Conservation (phyloP, 2,329 filamentous ascomycete species). For the Nectriaceae sp. region DNA sequence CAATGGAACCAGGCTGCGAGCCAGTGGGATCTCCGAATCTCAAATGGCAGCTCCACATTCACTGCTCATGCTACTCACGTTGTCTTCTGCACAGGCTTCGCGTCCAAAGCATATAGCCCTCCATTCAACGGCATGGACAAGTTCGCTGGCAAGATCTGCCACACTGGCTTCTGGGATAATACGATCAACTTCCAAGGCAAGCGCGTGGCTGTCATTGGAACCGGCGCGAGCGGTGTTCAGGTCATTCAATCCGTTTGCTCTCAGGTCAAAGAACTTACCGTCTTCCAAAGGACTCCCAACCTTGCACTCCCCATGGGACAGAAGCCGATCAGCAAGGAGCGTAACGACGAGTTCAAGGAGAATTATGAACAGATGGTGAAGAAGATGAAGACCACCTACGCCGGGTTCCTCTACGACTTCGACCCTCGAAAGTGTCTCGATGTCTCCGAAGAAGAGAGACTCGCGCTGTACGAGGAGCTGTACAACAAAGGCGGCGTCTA, state of each 20-base stretch:
- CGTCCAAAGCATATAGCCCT: constrained; percentile 41
- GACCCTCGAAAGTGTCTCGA: constrained; percentile 1
- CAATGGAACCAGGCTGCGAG: constrained; percentile 25
- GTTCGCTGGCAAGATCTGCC: neutral
- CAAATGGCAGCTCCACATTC: constrained; percentile 38
- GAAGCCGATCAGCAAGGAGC: constrained; percentile 37
- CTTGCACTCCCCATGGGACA: constrained; percentile 63
- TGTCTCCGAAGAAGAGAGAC: constrained; percentile 8
- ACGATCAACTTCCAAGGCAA: constrained; percentile 60
- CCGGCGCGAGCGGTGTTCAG: constrained; percentile 65
- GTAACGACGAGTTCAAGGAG: constrained; percentile 45
- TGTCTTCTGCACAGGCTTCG: constrained; percentile 46
- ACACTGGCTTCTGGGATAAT: constrained; percentile 33
- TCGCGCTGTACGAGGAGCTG: constrained; percentile 6
- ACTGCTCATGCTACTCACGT: too few relatives aligned
- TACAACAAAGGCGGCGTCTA: constrained; percentile 10
- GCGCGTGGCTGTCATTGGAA: constrained; percentile 63
- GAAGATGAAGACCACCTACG: constrained; percentile 42
- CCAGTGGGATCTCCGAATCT: constrained; percentile 18
- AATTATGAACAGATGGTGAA: constrained; percentile 54
- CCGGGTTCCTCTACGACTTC: constrained; percentile 4
- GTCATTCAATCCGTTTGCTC: constrained; percentile 62
- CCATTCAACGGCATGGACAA: constrained; percentile 29
- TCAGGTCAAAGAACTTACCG: constrained; percentile 51
- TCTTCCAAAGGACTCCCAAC: constrained; percentile 71